Percentiles rank a stretch among this genome's conserved stretches.
Conservation (phyloP, 768 basidiomycete species). For the Russula brevipes region DNA sequence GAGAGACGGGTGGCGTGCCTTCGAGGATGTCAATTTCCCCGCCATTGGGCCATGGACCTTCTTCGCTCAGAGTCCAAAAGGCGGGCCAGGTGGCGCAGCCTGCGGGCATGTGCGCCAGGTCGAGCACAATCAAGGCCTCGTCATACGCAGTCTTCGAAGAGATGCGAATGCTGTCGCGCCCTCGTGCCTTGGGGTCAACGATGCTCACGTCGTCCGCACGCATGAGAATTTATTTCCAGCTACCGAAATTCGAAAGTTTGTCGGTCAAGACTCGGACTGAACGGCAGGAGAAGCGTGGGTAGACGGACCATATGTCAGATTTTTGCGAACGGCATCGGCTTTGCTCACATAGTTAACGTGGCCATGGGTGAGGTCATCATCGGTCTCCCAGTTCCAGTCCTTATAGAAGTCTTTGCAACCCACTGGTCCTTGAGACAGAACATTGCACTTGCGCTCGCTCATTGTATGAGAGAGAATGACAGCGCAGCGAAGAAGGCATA, state of each 20-base stretch:
- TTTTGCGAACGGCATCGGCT: slow-evolving; percentile 37
- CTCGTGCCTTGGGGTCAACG: slow-evolving; percentile 38
- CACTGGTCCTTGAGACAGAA: too few relatives aligned
- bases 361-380: slow-evolving; percentile 59
- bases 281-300: slow-evolving; percentile 11
- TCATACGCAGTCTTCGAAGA: slow-evolving; percentile 40
- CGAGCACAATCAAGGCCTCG: slow-evolving; percentile 47
- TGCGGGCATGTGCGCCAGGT: slow-evolving; percentile 54
- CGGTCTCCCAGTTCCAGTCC: slow-evolving; percentile 46
- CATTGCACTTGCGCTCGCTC: too few relatives aligned
- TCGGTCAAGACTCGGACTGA: not conserved
- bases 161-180: slow-evolving; percentile 57
- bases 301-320: slow-evolving; percentile 43
- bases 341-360: slow-evolving; percentile 53
- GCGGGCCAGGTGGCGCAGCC: slow-evolving; percentile 62
- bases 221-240: slow-evolving; percentile 49
- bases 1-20: slow-evolving; percentile 32
- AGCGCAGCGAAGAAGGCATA: too few relatives aligned
- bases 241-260: slow-evolving; percentile 28
- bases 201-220: slow-evolving; percentile 43
- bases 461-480: too few relatives aligned
- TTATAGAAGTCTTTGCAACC: slow-evolving; percentile 38
- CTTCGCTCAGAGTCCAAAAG: slow-evolving; percentile 50
- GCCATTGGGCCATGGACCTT: slow-evolving; percentile 53
- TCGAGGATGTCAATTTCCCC: slow-evolving; percentile 62